These are phyloP conservation scores for Vaccinium myrtillus DNA, from an alignment of 148 eudicot genomes.

Conservation along the genomic window DNA sequence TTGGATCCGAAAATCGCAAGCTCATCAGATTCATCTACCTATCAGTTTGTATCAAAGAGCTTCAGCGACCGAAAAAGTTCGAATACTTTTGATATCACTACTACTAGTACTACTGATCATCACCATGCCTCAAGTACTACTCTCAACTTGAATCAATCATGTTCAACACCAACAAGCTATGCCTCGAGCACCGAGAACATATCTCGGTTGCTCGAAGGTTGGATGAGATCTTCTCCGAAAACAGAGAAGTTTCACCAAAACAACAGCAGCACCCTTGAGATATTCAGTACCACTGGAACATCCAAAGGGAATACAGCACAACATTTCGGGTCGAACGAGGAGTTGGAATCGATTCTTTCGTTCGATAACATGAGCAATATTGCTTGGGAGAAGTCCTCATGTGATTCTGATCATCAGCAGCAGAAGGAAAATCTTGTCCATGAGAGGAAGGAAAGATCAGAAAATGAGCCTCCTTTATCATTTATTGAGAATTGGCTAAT, in stretches of 20 bases:
- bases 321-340: slow-evolving; percentile 27
- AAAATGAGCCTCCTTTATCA: slow-evolving; percentile 57
- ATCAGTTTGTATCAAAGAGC: slow-evolving; percentile 25
- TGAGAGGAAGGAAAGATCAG: slow-evolving; percentile 20
- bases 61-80: slow-evolving; percentile 14
- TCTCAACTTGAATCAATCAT: slow-evolving; percentile 8
- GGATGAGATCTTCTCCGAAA: slow-evolving; percentile 75
- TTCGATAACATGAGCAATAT: slow-evolving; percentile 33
- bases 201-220: slow-evolving; percentile 79
- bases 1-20: slow-evolving; percentile 27
- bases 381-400: slow-evolving; percentile 30
- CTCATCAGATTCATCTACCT: slow-evolving; percentile 24
- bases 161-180: slow-evolving; percentile 38
- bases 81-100: not conserved
- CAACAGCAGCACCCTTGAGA: not conserved
- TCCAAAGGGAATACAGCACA: not conserved
- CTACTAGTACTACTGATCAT: not conserved
- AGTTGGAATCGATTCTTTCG: slow-evolving; percentile 33
- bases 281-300: not conserved
- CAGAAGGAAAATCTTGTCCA: not conserved
- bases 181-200: slow-evolving; percentile 96
- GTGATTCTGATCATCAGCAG: slow-evolving; percentile 15
- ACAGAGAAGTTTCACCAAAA: slow-evolving; percentile 1
- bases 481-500: slow-evolving; percentile 83
- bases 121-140: slow-evolving; percentile 14